Evolutionary conservation across 2,329 filamentous ascomycete genomes (phyloP).

Genomic region (Dothideomycetes sp.): DNA sequence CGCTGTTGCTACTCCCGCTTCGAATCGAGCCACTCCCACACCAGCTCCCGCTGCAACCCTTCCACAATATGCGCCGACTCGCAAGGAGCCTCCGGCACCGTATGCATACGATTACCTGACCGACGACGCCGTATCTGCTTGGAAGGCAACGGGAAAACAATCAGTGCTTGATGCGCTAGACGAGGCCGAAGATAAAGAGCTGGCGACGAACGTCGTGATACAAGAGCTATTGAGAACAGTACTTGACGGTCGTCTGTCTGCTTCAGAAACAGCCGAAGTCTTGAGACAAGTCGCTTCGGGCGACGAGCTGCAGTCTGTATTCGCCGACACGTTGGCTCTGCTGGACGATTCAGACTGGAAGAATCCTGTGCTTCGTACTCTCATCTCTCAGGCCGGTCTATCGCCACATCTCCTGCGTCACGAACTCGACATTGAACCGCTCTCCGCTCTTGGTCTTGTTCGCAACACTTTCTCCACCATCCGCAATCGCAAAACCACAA

Average conservation of each 20-base stretch:
- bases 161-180: conserved; percentile 57
- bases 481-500: conserved; percentile 82
- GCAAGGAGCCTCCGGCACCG: conserved; percentile 18
- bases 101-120: conserved; percentile 73
- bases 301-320: conserved; percentile 48
- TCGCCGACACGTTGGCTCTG: conserved; percentile 75
- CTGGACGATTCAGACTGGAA: conserved; percentile 62
- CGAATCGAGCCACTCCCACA: no score
- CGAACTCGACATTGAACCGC: conserved; percentile 68
- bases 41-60: conserved; percentile 13
- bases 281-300: conserved; percentile 61
- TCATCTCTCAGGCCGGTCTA: conserved; percentile 65
- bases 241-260: conserved; percentile 57
- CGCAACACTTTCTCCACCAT: conserved; percentile 75
- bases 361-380: conserved; percentile 51
- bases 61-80: conserved; percentile 15
- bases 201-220: conserved; percentile 62
- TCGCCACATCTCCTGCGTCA: conserved; percentile 64
- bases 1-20: not conserved
- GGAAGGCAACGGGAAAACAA: conserved; percentile 59
- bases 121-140: conserved; percentile 55
- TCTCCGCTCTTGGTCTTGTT: conserved; percentile 70
- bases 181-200: conserved; percentile 55
- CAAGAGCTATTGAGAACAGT: conserved; percentile 77
- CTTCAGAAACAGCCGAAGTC: conserved; percentile 59